Evolutionary conservation across 257 asterid genomes (phyloP), one percentile per base, ranked within the genome.

Genomic region (Salvia hispanica): DNA sequence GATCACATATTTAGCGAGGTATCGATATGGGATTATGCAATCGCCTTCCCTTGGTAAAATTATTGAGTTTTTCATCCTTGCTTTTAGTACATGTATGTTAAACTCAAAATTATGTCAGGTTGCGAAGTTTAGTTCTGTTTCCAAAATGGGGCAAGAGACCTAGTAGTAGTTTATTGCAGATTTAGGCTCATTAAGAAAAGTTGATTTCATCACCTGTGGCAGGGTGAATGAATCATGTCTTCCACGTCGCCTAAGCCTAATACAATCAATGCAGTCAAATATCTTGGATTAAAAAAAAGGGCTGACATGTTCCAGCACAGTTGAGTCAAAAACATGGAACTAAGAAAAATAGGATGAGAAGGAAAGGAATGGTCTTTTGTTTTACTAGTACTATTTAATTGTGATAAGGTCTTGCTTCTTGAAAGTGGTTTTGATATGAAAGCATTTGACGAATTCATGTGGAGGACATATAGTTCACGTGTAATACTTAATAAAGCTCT

Each of bases 181-280:
- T 50, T 51, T 51, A 51, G 9, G 56, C 56, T 7, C 7, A 7
- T 13, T 18, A 21, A 52, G 36, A 52, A 9, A 52, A 16, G 13
- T 18, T 52, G 36, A 10, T 53, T 1, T 18, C 9, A 15, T 21
- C 58, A 40, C 45, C 11, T 18, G 21, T 18, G 21, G 21, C 11
- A 51, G 8, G 9, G 28, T 16, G 48, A 65, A 65, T 42, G 40
- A 55, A 62, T 25, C n/a, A 13, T 18, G 14, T 18, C 10, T 15
- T 18, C 21, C 21, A 18, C 21, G 21, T 18, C 21, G 21, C 21
- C 21, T 18, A 18, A 18, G 21, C 31, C 31, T 39, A 15, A 71
- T 15, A 54, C 56, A 62, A 72, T 44, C 4, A 72, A 63, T 63
- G 59, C 65, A 33, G 64, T 70, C 75, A 60, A 60, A 60, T 18